Conservation (phyloP, 2,329 filamentous ascomycete genomes). For the Colletotrichum cuscutae region DNA sequence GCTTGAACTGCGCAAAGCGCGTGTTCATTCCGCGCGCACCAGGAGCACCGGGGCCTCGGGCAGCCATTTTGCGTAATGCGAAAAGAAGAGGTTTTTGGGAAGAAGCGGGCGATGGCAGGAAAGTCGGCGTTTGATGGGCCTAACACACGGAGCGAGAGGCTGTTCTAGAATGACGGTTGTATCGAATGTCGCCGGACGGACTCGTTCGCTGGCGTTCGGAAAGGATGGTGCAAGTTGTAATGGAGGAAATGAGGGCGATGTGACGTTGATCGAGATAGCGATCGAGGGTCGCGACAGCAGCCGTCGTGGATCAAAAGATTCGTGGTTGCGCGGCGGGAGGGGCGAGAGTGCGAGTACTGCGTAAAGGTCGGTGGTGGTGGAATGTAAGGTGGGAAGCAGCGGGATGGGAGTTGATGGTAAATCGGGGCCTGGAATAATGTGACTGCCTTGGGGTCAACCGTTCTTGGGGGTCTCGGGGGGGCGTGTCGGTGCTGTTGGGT, state of each 20-base stretch:
- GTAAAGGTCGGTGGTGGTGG: background rate
- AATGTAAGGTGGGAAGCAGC: slow-evolving; percentile 16
- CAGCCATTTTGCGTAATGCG: slow-evolving; percentile 74
- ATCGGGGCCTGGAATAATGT: slow-evolving; percentile 32
- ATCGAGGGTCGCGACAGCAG: background rate
- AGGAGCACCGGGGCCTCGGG: slow-evolving; percentile 68
- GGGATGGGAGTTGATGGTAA: slow-evolving; percentile 24
- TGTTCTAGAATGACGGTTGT: background rate
- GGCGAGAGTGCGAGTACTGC: slow-evolving; percentile 2
- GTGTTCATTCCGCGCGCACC: slow-evolving; percentile 74
- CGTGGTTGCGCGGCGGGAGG: slow-evolving; percentile 28
- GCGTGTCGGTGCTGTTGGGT: background rate
- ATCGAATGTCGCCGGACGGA: slow-evolving; percentile 18
- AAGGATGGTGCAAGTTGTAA: background rate
- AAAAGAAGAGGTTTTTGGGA: slow-evolving; percentile 35
- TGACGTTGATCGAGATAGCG: background rate
- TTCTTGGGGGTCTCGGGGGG: background rate
- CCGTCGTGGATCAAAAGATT: slow-evolving; percentile 13
- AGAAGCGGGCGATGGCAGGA: slow-evolving; percentile 34
- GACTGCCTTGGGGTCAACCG: slow-evolving; percentile 32
- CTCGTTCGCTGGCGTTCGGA: background rate
- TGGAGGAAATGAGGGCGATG: background rate
- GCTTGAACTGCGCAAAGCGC: slow-evolving; percentile 98
- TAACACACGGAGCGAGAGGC: background rate
- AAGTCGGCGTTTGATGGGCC: slow-evolving; percentile 10